Evolutionary conservation across 768 basidiomycete species (phyloP).

Genomic region (Galerina sulciceps): DNA sequence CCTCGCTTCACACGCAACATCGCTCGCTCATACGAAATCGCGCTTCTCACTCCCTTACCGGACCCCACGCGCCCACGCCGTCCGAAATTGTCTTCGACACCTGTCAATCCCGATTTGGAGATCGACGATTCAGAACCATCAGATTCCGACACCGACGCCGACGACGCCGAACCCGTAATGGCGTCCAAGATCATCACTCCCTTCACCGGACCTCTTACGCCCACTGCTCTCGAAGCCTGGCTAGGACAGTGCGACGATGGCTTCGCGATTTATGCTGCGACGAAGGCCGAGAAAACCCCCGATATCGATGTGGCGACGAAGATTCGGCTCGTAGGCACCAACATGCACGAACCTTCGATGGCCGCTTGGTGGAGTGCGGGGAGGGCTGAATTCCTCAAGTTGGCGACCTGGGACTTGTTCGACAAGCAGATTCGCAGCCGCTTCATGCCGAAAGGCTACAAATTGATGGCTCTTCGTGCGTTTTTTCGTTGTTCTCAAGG

Average conservation of each 20-base stretch:
- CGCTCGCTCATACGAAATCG: no score
- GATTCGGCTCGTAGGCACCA: not conserved
- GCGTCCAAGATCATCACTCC: not conserved
- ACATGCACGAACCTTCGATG: conserved; percentile 1
- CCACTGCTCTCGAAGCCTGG: conserved; percentile 1
- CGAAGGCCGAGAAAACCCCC: not conserved
- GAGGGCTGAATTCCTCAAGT: not conserved
- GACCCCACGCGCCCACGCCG: no score
- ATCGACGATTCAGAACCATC: no score
- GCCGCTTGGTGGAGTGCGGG: conserved; percentile 1
- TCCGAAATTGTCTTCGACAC: no score
- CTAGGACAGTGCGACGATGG: conserved; percentile 7
- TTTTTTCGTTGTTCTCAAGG: conserved; percentile 9
- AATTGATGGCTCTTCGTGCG: not conserved
- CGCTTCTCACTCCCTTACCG: no score
- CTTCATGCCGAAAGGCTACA: conserved; percentile 8
- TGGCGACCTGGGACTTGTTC: not conserved
- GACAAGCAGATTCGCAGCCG: not conserved
- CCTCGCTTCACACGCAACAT: no score
- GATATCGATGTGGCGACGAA: not conserved
- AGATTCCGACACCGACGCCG: no score
- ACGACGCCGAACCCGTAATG: no score
- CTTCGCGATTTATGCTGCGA: conserved; percentile 3
- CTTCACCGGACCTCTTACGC: not conserved
- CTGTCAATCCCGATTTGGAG: no score